Evolutionary conservation across 2,329 filamentous ascomycete species (phyloP).

Genomic region (Pseudogymnoascus sp.): DNA sequence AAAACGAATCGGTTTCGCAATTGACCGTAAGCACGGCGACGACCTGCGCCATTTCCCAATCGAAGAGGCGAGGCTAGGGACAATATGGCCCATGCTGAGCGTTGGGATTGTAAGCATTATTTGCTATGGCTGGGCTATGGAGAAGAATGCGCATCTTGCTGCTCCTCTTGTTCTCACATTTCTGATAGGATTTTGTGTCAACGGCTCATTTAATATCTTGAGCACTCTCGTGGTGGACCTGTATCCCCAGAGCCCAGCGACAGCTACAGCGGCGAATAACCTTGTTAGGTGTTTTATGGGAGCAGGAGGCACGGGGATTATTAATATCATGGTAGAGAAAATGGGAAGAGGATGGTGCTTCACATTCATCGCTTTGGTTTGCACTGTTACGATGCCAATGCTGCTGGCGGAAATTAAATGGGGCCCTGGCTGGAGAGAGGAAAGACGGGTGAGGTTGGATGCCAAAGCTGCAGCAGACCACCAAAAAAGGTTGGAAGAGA

Average conservation of each 20-base stretch:
- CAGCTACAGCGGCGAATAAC: slow-evolving; percentile 10
- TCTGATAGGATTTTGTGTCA: slow-evolving; percentile 47
- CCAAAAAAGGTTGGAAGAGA: slow-evolving; percentile 18
- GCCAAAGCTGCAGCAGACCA: slow-evolving; percentile 22
- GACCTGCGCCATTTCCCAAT: slow-evolving; percentile 35
- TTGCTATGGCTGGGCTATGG: slow-evolving; percentile 49
- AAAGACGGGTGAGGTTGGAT: slow-evolving; percentile 36
- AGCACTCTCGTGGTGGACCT: slow-evolving; percentile 13
- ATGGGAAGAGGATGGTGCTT: slow-evolving; percentile 15
- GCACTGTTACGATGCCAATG: slow-evolving; percentile 38
- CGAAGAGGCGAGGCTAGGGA: slow-evolving; percentile 39
- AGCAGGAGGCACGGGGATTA: slow-evolving; percentile 3
- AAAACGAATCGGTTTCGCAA: slow-evolving; percentile 45
- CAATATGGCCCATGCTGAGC: slow-evolving; percentile 45
- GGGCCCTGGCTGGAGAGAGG: slow-evolving; percentile 43
- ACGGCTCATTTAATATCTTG: slow-evolving; percentile 50
- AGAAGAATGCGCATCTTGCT: slow-evolving; percentile 42
- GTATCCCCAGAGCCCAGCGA: slow-evolving; percentile 5
- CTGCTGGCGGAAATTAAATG: slow-evolving; percentile 41
- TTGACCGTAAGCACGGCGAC: slow-evolving; percentile 36
- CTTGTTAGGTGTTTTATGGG: slow-evolving; percentile 10
- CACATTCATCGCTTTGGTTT: slow-evolving; percentile 42
- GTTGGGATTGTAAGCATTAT: slow-evolving; percentile 45
- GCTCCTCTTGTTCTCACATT: slow-evolving; percentile 48
- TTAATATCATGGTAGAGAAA: slow-evolving; percentile 11